Conservation (phyloP, 345 rosid genomes). For the Acer saccharum region DNA sequence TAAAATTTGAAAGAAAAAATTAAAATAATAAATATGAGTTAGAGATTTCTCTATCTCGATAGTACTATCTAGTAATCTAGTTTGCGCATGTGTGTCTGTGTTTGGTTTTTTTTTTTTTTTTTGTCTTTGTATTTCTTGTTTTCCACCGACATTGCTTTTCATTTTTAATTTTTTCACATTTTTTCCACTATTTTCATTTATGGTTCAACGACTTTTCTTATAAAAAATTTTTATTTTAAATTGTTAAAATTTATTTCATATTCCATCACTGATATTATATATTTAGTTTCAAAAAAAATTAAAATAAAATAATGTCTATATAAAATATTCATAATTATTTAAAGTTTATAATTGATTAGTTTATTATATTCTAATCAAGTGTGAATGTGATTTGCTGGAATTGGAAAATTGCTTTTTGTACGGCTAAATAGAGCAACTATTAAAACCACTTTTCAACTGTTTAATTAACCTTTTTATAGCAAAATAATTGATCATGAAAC, state of each 20-base stretch:
- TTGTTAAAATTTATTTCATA: not conserved
- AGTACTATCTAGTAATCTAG: no score
- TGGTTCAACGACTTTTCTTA: no score
- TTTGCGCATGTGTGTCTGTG: not conserved
- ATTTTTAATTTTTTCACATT: not conserved
- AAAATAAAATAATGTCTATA: no score
- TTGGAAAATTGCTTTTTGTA: not conserved
- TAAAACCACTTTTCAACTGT: no score
- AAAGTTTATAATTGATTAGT: no score
- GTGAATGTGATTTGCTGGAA: not conserved
- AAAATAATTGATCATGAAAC: no score
- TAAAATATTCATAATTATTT: no score
- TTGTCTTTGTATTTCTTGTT: not conserved
- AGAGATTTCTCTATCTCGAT: not conserved
- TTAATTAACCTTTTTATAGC: no score
- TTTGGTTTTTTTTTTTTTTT: constrained; percentile 1
- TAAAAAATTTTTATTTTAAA: no score
- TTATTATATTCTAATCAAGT: no score
- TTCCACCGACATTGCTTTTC: constrained; percentile 29
- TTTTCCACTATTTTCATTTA: not conserved
- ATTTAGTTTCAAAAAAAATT: no score
- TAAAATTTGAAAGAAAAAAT: not conserved
- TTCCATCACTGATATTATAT: no score
- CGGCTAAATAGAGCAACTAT: not conserved
- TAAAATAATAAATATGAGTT: not conserved